Conservation (phyloP, 2,329 filamentous ascomycete genomes). For the Akanthomyces lecanii region DNA sequence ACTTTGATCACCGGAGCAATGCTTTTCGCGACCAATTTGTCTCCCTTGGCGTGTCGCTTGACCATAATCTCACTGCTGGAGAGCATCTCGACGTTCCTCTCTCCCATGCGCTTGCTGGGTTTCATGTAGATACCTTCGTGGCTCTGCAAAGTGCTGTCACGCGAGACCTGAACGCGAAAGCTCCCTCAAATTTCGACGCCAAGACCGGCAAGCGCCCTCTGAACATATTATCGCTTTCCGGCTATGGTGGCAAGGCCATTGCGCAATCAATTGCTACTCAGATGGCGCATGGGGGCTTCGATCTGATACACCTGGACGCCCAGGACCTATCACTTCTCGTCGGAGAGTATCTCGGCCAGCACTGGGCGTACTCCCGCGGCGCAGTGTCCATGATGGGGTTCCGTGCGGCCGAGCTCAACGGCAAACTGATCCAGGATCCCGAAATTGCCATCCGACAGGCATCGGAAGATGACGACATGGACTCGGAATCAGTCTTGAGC, state of each 20-base stretch:
- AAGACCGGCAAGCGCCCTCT: conserved; percentile 36
- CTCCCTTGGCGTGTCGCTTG: conserved; percentile 25
- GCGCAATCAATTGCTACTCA: conserved; percentile 54
- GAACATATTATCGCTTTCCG: conserved; percentile 34
- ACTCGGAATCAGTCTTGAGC: conserved; percentile 29
- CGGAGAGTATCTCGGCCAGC: conserved; percentile 65
- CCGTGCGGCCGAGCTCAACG: conserved; percentile 50
- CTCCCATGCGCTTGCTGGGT: conserved; percentile 32
- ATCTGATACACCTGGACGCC: conserved; percentile 65
- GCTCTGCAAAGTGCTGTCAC: conserved; percentile 27
- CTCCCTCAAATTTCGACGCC: conserved; percentile 29
- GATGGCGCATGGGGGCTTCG: conserved; percentile 57
- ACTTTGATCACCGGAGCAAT: conserved; percentile 29
- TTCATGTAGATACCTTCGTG: conserved; percentile 32
- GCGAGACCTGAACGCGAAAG: conserved; percentile 27
- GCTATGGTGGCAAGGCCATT: conserved; percentile 36
- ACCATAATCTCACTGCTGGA: conserved; percentile 28
- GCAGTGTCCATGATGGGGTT: conserved; percentile 54
- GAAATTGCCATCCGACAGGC: conserved; percentile 30
- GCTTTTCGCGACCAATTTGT: conserved; percentile 29
- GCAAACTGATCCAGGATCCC: conserved; percentile 46
- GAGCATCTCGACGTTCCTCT: conserved; percentile 31
- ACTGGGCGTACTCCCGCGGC: conserved; percentile 44
- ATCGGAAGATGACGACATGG: conserved; percentile 34
- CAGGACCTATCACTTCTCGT: conserved; percentile 66